Percentiles rank a stretch among this genome's conserved stretches.
Evolutionary conservation across 2,329 filamentous ascomycete species (phyloP).

Genomic region (Aaosphaeria pasadenensis): DNA sequence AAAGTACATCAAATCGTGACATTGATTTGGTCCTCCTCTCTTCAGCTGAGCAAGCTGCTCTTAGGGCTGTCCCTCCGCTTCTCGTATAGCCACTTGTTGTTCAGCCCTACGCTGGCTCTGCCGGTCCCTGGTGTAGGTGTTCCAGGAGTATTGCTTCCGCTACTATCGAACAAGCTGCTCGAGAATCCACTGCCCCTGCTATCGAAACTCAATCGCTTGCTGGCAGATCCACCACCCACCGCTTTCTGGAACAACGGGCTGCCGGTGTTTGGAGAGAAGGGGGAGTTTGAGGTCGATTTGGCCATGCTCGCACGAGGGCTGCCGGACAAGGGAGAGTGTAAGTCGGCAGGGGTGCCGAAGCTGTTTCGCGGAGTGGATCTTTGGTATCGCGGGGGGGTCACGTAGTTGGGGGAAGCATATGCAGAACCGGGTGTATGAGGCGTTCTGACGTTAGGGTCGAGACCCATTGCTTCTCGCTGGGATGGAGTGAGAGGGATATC

Average conservation of each 20-base stretch:
- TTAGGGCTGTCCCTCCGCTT: constrained; percentile 59
- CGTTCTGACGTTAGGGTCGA: constrained; percentile 61
- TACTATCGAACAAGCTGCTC: constrained; percentile 28
- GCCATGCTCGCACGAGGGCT: constrained; percentile 43
- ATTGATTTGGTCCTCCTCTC: background rate
- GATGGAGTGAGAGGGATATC: constrained; percentile 91
- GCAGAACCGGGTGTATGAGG: constrained; percentile 62
- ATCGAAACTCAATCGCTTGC: constrained; percentile 63
- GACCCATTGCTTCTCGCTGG: constrained; percentile 79
- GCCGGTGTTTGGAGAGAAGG: constrained; percentile 50
- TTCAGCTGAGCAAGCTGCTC: constrained; percentile 27
- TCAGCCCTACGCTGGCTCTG: constrained; percentile 72
- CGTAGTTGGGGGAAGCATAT: constrained; percentile 55
- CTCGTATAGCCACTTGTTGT: constrained; percentile 95
- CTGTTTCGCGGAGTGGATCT: constrained; percentile 67
- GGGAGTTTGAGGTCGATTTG: constrained; percentile 30
- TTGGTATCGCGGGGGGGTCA: constrained; percentile 84
- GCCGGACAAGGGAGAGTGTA: constrained; percentile 57
- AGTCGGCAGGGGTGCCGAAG: constrained; percentile 46
- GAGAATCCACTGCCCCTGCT: constrained; percentile 41
- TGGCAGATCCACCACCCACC: constrained; percentile 48
- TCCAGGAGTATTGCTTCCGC: constrained; percentile 49
- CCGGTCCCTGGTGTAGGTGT: constrained; percentile 62
- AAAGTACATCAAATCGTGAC: background rate
- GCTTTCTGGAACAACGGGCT: constrained; percentile 68